Conservation (phyloP, 108 stramenopile genomes). For the Licmophora abbreviata region DNA sequence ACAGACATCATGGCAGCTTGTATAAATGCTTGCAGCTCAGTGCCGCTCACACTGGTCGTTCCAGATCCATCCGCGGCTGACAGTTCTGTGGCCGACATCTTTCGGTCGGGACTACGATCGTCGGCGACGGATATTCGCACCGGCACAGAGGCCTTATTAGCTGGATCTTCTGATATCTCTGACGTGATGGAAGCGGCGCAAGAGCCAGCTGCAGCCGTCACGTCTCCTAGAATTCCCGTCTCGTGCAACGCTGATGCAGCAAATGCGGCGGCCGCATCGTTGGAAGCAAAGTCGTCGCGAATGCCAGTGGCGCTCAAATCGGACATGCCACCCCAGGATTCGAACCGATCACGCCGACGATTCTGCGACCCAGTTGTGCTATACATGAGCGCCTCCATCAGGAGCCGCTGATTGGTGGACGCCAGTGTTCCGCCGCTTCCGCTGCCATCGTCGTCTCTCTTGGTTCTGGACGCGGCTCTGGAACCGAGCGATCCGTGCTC, state of each 20-base stretch:
- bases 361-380: constrained; percentile 21
- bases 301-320: constrained; percentile 38
- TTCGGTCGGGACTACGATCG: no score
- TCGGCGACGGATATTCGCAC: no score
- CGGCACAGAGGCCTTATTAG: constrained; percentile 22
- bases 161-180: constrained; percentile 18
- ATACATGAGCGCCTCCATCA: constrained; percentile 43
- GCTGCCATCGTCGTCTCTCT: constrained; percentile 12
- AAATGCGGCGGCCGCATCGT: background rate
- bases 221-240: constrained; percentile 25
- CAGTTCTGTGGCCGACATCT: constrained; percentile 1
- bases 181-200: constrained; percentile 8
- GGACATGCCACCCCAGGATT: constrained; percentile 87
- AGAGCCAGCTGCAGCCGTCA: constrained; percentile 48
- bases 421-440: constrained; percentile 18
- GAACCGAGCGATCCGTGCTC: constrained; percentile 17
- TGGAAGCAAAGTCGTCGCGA: constrained; percentile 8
- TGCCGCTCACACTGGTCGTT: constrained; percentile 14
- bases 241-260: constrained; percentile 10
- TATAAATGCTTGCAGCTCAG: constrained; percentile 37
- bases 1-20: constrained; percentile 43
- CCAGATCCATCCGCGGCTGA: constrained; percentile 10
- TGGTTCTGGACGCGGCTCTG: constrained; percentile 10
- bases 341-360: constrained; percentile 46
- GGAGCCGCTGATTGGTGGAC: constrained; percentile 21